Evolutionary conservation across 208 protist genomes (phyloP).

Genomic region (Tetramitus jugosus): DNA sequence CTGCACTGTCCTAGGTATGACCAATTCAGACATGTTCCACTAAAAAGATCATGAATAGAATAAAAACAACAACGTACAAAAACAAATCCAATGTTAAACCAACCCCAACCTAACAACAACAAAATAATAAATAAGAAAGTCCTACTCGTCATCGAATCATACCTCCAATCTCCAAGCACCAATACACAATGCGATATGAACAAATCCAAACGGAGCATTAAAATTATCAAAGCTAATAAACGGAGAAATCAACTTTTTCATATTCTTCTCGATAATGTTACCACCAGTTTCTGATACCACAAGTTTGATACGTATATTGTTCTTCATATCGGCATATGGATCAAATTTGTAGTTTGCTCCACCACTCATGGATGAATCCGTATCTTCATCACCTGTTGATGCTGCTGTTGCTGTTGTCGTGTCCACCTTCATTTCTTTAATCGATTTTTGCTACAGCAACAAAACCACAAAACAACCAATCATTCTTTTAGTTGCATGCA

Average conservation of each 20-base stretch:
- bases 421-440: too few species aligned
- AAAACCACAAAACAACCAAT: too few species aligned
- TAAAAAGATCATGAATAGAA: too few species aligned
- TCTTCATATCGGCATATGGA: background rate
- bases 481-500: too few species aligned
- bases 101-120: too few species aligned
- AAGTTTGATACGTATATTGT: conserved; percentile 16
- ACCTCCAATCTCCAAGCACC: conserved; percentile 8
- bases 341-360: background rate
- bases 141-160: background rate
- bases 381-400: too few species aligned
- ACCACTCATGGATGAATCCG: too few species aligned
- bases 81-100: background rate
- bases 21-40: background rate
- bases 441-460: too few species aligned
- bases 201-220: conserved; percentile 11
- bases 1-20: background rate
- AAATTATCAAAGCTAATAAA: background rate
- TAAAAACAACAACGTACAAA: background rate
- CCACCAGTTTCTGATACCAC: conserved; percentile 7
- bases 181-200: conserved; percentile 15
- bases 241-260: conserved; percentile 8
- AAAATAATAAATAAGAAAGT: background rate
- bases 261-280: background rate
- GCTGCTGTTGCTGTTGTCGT: too few species aligned